phyloP scores from a whole-genome alignment of 306 rosid species.

The Medicago arabica region DNA sequence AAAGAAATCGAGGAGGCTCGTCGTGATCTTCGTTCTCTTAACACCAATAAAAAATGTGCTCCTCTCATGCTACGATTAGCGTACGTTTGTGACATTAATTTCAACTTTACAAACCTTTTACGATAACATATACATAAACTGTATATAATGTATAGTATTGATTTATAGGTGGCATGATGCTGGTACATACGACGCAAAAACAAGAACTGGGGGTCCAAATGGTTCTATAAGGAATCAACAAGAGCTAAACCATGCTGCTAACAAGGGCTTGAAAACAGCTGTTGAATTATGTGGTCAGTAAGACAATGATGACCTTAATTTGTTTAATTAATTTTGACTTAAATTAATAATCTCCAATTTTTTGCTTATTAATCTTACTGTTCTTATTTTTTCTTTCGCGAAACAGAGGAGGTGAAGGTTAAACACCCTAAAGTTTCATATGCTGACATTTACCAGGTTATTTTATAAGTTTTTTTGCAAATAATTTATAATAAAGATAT shows the following conservation, averaged over 20 bases:
- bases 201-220: conserved; percentile 80
- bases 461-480: no score
- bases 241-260: conserved; percentile 66
- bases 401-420: conserved; percentile 72
- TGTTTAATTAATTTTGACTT: background rate
- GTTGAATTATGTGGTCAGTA: conserved; percentile 70
- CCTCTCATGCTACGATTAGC: conserved; percentile 94
- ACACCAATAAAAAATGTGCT: conserved; percentile 65
- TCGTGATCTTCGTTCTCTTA: conserved; percentile 79
- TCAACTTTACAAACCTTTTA: background rate
- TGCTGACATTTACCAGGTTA: conserved; percentile 84
- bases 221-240: conserved; percentile 70
- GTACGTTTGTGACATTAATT: conserved; percentile 42
- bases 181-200: conserved; percentile 69
- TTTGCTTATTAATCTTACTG: conserved; percentile 3
- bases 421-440: conserved; percentile 69
- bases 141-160: background rate
- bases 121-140: background rate
- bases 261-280: conserved; percentile 68
- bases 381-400: background rate
- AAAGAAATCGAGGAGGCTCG: conserved; percentile 72
- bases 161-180: conserved; percentile 86
- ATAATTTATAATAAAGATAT: no score
- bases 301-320: no score
- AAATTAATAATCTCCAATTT: background rate